Evolutionary conservation across 2,329 filamentous ascomycete species (phyloP), one percentile per base, ranked within the genome.

Genomic region (Eutypa lata): DNA sequence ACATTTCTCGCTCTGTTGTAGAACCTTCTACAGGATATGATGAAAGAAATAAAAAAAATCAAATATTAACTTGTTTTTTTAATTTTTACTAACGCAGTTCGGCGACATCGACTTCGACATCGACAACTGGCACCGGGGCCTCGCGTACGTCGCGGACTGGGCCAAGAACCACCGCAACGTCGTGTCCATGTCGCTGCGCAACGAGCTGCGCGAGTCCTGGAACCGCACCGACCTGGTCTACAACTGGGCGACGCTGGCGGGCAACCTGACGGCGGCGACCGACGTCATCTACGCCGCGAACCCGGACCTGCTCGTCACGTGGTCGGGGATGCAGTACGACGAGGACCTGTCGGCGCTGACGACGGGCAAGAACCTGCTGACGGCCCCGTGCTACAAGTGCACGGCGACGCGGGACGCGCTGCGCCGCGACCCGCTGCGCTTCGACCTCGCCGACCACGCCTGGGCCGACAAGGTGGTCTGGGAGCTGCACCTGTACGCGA

Each of bases 71-170:
- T n/a, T n/a, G n/a, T n/a, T n/a, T n/a, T n/a, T n/a, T n/a, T n/a
- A n/a, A n/a, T n/a, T n/a, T n/a, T n/a, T n/a, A n/a, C n/a, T n/a
- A n/a, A n/a, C n/a, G n/a, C n/a, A n/a, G 78, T 81, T 81, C 62
- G 77, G 77, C 43, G 81, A 84, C 62, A 70, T 73, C 7, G 70
- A 78, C 59, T 85, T 85, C 62, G 65, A 79, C 55, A 71, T 76
- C 0, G 64, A 67, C 1, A 78, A 79, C 22, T 86, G 82, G 82
- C 73, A 72, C 40, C 74, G 81, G 19, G 81, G 80, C 2, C 71
- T 82, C 33, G 67, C 71, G 1, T 81, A 77, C 60, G 81, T 85
- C 65, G 75, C 61, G 53, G 56, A 67, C 18, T 76, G 76, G 71
- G 71, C 72, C 10, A 63, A 69, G 40, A 57, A 60, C 13, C 74